These are phyloP conservation scores for Crassisporium funariophilum DNA, from an alignment of 768 basidiomycete genomes.

Conservation along the genomic window DNA sequence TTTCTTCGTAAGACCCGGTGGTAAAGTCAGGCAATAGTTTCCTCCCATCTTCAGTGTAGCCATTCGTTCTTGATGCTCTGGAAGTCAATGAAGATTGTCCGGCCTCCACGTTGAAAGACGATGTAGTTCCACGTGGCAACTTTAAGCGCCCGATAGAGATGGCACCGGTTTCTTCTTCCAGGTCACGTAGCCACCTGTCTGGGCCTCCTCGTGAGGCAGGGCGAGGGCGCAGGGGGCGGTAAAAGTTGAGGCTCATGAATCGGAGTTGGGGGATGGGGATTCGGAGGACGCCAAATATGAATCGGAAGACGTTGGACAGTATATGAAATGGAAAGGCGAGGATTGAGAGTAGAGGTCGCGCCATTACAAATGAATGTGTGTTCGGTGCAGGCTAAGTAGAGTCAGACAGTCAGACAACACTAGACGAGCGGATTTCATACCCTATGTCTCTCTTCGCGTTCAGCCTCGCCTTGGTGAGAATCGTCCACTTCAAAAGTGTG, in stretches of 20 bases:
- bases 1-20: constrained; percentile 79
- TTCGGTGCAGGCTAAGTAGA: constrained; percentile 9
- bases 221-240: constrained; percentile 38
- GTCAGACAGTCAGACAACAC: constrained; percentile 11
- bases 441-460: constrained; percentile 16
- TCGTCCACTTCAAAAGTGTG: constrained; percentile 57
- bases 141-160: constrained; percentile 52
- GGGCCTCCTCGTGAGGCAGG: constrained; percentile 50
- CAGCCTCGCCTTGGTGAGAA: constrained; percentile 36
- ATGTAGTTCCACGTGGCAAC: constrained; percentile 31
- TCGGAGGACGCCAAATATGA: constrained; percentile 66
- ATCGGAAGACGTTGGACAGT: constrained; percentile 60
- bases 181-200: constrained; percentile 75
- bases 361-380: constrained; percentile 22
- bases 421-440: constrained; percentile 12
- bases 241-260: constrained; percentile 51
- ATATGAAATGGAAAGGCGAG: constrained; percentile 63
- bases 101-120: constrained; percentile 37
- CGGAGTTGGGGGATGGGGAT: constrained; percentile 64
- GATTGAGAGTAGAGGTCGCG: constrained; percentile 48
- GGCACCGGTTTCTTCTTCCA: constrained; percentile 87
- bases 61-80: constrained; percentile 27
- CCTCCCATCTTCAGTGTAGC: constrained; percentile 33
- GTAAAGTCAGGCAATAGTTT: constrained; percentile 80
- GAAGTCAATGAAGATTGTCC: constrained; percentile 51